These are phyloP conservation scores for Musa acuminata DNA, from an alignment of 176 grass and related monocot species.

Conservation along the genomic window DNA sequence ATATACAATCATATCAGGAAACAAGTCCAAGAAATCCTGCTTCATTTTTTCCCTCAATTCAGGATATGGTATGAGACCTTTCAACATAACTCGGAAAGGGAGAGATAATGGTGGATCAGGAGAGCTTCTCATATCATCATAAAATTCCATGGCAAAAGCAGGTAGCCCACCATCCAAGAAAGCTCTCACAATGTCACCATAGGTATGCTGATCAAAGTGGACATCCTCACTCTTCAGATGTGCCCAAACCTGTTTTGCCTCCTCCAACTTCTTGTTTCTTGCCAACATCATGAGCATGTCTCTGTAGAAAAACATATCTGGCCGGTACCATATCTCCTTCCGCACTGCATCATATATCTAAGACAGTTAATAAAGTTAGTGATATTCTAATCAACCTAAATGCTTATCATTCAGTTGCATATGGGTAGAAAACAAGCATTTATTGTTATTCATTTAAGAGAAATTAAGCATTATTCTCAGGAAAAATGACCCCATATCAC, in stretches of 20 bases:
- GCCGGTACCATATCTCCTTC: slow-evolving; percentile 89
- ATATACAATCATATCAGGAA: slow-evolving; percentile 84
- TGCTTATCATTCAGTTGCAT: background rate
- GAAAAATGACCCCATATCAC: no score
- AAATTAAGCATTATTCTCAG: no score
- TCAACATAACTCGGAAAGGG: slow-evolving; percentile 79
- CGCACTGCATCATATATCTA: slow-evolving; percentile 67
- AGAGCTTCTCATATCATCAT: slow-evolving; percentile 77
- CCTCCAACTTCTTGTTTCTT: slow-evolving; percentile 66
- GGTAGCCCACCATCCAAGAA: slow-evolving; percentile 52
- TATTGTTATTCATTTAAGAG: no score
- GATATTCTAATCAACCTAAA: background rate
- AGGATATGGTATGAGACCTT: slow-evolving; percentile 67
- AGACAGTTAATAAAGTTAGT: background rate
- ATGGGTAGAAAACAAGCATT: background rate
- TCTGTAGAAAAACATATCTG: slow-evolving; percentile 83
- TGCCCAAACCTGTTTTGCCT: slow-evolving; percentile 55
- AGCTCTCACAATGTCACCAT: slow-evolving; percentile 57
- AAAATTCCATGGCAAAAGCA: slow-evolving; percentile 66
- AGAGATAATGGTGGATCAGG: slow-evolving; percentile 62
- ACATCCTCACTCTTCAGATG: slow-evolving; percentile 71
- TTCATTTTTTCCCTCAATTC: slow-evolving; percentile 83
- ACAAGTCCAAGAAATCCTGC: slow-evolving; percentile 71
- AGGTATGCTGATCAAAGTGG: slow-evolving; percentile 71
- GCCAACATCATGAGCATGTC: slow-evolving; percentile 80